These are phyloP conservation scores for Ensete ventricosum DNA, from an alignment of 176 grass and related monocot genomes.

Conservation along the genomic window DNA sequence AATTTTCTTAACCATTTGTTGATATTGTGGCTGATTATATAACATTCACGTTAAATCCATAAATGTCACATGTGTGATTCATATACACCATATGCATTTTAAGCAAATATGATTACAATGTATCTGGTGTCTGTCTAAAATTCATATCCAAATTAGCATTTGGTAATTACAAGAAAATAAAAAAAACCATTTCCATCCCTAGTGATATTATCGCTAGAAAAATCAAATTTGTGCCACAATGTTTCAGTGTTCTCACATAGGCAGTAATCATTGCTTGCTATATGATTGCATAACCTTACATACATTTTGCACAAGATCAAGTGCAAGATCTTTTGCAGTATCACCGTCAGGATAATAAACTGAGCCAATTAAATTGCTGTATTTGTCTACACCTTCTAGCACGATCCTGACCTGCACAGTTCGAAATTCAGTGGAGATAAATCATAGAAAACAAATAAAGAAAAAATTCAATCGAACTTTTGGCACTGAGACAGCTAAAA, in stretches of 20 bases:
- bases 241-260: neutral
- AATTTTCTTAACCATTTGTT: too few relatives aligned
- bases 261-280: neutral
- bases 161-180: too few relatives aligned
- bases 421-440: constrained; percentile 2
- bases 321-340: constrained; percentile 66
- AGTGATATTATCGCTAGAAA: too few relatives aligned
- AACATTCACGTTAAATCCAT: too few relatives aligned
- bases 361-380: constrained; percentile 84
- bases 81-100: too few relatives aligned
- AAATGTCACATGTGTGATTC: too few relatives aligned
- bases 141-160: too few relatives aligned
- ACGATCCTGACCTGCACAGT: constrained; percentile 74
- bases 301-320: constrained; percentile 96
- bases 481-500: neutral
- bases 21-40: too few relatives aligned
- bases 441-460: neutral
- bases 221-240: too few relatives aligned
- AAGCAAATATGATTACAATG: too few relatives aligned
- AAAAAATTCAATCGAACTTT: constrained; percentile 1
- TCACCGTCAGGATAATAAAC: constrained; percentile 95
- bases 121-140: too few relatives aligned
- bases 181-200: too few relatives aligned
- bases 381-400: constrained; percentile 90
- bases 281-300: neutral